Conservation (phyloP, 805 yeast species). For the Pichia cabralensis region DNA sequence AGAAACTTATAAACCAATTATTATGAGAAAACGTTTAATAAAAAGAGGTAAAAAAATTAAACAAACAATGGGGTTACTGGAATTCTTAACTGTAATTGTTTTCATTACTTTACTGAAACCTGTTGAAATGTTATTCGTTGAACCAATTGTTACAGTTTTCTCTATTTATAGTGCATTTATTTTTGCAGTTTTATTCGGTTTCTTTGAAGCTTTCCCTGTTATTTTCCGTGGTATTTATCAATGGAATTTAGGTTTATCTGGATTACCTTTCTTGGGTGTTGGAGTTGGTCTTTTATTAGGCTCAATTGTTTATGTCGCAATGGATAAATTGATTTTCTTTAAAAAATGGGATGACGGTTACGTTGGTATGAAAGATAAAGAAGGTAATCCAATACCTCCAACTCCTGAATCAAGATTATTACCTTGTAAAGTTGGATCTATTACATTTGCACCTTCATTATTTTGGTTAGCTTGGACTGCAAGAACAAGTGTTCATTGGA, state of each 20-base stretch:
- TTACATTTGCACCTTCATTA: constrained; percentile 54
- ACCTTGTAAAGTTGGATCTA: constrained; percentile 57
- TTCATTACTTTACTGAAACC: constrained; percentile 52
- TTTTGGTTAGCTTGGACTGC: constrained; percentile 84
- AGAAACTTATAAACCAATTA: constrained; percentile 68
- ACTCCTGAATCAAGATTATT: constrained; percentile 54
- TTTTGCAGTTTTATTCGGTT: constrained; percentile 70
- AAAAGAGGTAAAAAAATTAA: constrained; percentile 46
- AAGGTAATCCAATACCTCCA: constrained; percentile 45
- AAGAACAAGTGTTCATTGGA: constrained; percentile 54
- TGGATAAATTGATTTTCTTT: constrained; percentile 42
- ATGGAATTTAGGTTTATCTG: constrained; percentile 53
- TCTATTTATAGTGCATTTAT: constrained; percentile 65
- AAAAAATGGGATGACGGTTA: constrained; percentile 56
- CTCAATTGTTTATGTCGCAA: constrained; percentile 35
- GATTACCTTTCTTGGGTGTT: constrained; percentile 62
- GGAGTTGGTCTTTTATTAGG: constrained; percentile 59
- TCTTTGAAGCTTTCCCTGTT: constrained; percentile 71
- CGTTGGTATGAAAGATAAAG: constrained; percentile 40
- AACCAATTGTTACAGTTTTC: constrained; percentile 65
- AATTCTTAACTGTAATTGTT: constrained; percentile 36
- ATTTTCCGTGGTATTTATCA: constrained; percentile 56
- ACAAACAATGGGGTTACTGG: constrained; percentile 24
- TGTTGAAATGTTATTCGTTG: constrained; percentile 54
- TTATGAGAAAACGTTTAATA: constrained; percentile 49